These are phyloP conservation scores for Asterionellopsis glacialis DNA, from an alignment of 108 stramenopile genomes.

Conservation along the genomic window DNA sequence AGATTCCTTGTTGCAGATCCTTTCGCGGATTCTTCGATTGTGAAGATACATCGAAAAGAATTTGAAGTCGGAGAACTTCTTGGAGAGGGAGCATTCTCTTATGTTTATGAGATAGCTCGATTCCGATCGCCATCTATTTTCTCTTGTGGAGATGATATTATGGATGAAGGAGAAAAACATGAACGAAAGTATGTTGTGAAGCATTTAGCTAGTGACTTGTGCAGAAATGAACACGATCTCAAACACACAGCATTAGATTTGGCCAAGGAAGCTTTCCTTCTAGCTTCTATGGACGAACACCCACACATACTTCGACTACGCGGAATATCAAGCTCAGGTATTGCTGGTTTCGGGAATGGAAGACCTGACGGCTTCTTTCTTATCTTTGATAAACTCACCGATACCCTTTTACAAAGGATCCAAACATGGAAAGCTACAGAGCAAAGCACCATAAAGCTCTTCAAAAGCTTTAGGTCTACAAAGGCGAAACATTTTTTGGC, in stretches of 20 bases:
- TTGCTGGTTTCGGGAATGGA: slow-evolving; percentile 5
- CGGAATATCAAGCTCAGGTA: too few species aligned
- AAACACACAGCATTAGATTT: too few species aligned
- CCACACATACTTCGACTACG: too few species aligned
- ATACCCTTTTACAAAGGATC: slow-evolving; percentile 46
- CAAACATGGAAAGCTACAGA: slow-evolving; percentile 43
- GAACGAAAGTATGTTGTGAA: slow-evolving; percentile 3
- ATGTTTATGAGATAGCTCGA: slow-evolving; percentile 29
- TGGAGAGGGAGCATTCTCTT: slow-evolving; percentile 46
- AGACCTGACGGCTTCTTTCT: slow-evolving; percentile 42
- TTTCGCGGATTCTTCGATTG: not conserved
- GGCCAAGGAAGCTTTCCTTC: too few species aligned
- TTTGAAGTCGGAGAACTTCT: slow-evolving; percentile 41
- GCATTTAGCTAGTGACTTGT: not conserved
- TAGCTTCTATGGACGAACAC: too few species aligned
- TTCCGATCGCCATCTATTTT: not conserved
- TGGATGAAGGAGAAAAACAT: too few species aligned
- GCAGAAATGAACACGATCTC: too few species aligned
- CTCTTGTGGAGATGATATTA: too few species aligned
- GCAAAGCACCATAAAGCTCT: not conserved
- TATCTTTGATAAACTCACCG: slow-evolving; percentile 50
- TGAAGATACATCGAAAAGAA: slow-evolving; percentile 29
- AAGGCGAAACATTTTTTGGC: not conserved
- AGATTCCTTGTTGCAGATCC: too few species aligned
- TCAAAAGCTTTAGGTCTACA: too few species aligned